Conservation (phyloP, 2,329 filamentous ascomycete genomes). For the Stromatinia cepivora region DNA sequence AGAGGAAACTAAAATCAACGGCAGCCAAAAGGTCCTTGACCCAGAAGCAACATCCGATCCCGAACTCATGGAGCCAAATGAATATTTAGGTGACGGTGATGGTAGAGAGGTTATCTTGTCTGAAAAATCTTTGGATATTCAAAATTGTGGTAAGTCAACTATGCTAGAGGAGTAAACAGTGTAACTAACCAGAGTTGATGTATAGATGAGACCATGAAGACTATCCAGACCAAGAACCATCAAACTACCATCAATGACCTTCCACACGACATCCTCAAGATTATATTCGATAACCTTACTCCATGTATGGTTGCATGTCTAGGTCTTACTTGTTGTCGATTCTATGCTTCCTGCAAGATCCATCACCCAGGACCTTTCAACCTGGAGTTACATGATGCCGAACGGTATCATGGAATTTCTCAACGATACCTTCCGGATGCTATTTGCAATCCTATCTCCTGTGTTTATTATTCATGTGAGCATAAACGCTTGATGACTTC, state of each 20-base stretch:
- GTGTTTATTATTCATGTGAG: no score
- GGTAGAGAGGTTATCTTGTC: neutral
- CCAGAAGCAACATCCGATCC: neutral
- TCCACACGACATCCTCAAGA: neutral
- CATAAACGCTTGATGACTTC: neutral
- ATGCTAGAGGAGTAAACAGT: no score
- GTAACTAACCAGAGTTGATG: neutral
- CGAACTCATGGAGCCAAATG: neutral
- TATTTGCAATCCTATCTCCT: neutral
- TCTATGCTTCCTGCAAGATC: neutral
- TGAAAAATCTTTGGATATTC: neutral
- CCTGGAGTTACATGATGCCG: neutral
- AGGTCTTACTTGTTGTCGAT: neutral
- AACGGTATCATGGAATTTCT: neutral
- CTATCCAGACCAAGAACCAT: neutral
- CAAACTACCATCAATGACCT: neutral
- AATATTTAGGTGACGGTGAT: no score
- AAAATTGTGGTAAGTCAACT: neutral
- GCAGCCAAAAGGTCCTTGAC: neutral
- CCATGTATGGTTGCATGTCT: neutral
- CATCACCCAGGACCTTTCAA: neutral
- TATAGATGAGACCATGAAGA: no score
- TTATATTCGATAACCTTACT: neutral
- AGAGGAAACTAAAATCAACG: neutral
- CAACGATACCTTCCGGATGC: neutral